These are phyloP conservation scores for Digitaria exilis DNA, from an alignment of 202 grass and related monocot genomes.

Conservation along the genomic window DNA sequence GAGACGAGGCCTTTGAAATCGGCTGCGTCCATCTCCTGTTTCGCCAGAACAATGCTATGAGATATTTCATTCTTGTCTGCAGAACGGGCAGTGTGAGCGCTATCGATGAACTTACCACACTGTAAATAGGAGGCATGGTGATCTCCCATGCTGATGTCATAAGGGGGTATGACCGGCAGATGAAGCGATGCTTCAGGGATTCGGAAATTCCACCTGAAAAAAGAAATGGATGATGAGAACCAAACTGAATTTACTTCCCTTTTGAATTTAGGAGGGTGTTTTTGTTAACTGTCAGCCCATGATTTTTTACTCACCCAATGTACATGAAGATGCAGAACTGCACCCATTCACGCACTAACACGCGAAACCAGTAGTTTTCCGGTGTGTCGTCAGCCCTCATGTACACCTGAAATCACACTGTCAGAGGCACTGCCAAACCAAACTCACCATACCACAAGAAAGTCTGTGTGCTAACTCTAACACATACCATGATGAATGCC, in stretches of 20 bases:
- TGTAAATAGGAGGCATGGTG: slow-evolving; percentile 82
- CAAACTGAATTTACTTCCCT: background rate
- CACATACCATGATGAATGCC: slow-evolving; percentile 84
- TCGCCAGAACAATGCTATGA: background rate
- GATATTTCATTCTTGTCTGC: background rate
- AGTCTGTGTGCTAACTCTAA: too few relatives aligned
- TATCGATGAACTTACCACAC: slow-evolving; percentile 64
- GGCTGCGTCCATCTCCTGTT: slow-evolving; percentile 82
- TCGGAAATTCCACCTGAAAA: slow-evolving; percentile 94
- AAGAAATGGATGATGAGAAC: background rate
- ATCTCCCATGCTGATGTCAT: slow-evolving; percentile 71
- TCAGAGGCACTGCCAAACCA: slow-evolving; percentile 18
- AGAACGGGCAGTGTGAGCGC: background rate
- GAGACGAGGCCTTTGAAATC: slow-evolving; percentile 80
- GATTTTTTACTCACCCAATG: slow-evolving; percentile 68
- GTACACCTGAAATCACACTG: slow-evolving; percentile 65
- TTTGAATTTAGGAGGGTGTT: background rate
- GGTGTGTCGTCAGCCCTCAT: slow-evolving; percentile 82
- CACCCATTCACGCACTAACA: slow-evolving; percentile 91
- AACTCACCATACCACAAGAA: background rate
- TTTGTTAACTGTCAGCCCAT: background rate
- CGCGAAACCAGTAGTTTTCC: slow-evolving; percentile 94
- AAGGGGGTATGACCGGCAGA: slow-evolving; percentile 67
- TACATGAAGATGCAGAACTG: slow-evolving; percentile 96
- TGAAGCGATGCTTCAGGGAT: slow-evolving; percentile 82